Percentiles rank a stretch among this genome's conserved stretches.
Evolutionary conservation across 352 stramenopile genomes (phyloP).

Genomic region (Globisporangium recalcitrans): DNA sequence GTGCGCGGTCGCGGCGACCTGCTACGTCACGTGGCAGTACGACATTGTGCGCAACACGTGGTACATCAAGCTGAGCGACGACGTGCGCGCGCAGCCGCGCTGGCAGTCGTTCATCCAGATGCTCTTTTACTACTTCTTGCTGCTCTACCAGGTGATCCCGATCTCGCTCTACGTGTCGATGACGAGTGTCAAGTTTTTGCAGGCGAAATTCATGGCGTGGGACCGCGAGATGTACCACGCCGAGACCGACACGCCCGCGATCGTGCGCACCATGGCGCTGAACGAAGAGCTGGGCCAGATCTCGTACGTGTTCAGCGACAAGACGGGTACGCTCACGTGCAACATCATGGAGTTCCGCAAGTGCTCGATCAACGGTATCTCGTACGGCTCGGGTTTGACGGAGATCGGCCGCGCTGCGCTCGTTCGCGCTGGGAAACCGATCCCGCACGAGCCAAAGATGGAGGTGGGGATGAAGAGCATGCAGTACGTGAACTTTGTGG

Average conservation of each 20-base stretch:
- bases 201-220: slow-evolving; percentile 84
- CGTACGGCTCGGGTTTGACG: slow-evolving; percentile 86
- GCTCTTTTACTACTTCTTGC: slow-evolving; percentile 90
- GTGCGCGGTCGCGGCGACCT: slow-evolving; percentile 59
- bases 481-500: slow-evolving; percentile 78
- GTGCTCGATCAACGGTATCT: slow-evolving; percentile 88
- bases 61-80: slow-evolving; percentile 55
- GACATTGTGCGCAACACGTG: slow-evolving; percentile 67
- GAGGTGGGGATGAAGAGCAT: slow-evolving; percentile 46
- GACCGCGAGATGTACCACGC: slow-evolving; percentile 89
- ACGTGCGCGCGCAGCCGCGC: slow-evolving; percentile 32
- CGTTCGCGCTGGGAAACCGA: slow-evolving; percentile 49
- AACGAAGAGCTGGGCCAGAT: slow-evolving; percentile 92
- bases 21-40: slow-evolving; percentile 76
- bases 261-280: slow-evolving; percentile 83
- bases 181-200: slow-evolving; percentile 86
- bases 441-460: slow-evolving; percentile 56
- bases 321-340: slow-evolving; percentile 91
- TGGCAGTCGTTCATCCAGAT: slow-evolving; percentile 78
- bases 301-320: slow-evolving; percentile 88
- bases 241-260: slow-evolving; percentile 87
- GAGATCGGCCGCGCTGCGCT: slow-evolving; percentile 72
- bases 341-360: slow-evolving; percentile 95
- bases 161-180: slow-evolving; percentile 94
- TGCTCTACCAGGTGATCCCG: slow-evolving; percentile 90